These are phyloP conservation scores for Tolypocladium guangdongense DNA, from an alignment of 2,329 filamentous ascomycete genomes.

Conservation along the genomic window DNA sequence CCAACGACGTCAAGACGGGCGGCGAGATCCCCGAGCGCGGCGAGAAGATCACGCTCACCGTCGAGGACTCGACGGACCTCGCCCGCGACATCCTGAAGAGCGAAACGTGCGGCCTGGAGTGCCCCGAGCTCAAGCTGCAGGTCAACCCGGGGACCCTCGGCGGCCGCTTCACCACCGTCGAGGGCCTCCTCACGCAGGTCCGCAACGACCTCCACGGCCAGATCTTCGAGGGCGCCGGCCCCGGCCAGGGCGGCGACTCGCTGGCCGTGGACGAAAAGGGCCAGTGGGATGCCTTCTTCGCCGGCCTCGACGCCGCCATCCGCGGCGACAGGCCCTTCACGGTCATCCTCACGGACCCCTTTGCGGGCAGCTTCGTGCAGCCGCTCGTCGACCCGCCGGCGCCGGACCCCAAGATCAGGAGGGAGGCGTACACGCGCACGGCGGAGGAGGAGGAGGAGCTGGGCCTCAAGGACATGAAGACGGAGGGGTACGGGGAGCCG, in stretches of 20 bases:
- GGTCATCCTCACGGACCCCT: slow-evolving; percentile 73
- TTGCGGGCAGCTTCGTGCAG: slow-evolving; percentile 91
- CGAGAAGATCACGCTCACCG: slow-evolving; percentile 67
- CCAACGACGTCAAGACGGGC: slow-evolving; percentile 95
- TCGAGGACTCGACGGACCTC: slow-evolving; percentile 62
- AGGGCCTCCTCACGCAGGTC: slow-evolving; percentile 86
- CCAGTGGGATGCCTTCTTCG: slow-evolving; percentile 77
- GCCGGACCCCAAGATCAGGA: slow-evolving; percentile 67
- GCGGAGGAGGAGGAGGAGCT: slow-evolving; percentile 90
- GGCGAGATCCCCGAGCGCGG: slow-evolving; percentile 83
- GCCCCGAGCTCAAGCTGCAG: slow-evolving; percentile 74
- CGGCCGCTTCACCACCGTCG: slow-evolving; percentile 92
- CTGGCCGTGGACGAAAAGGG: slow-evolving; percentile 53
- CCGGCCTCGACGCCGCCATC: slow-evolving; percentile 64
- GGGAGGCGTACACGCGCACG: slow-evolving; percentile 76
- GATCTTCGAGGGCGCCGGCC: slow-evolving; percentile 68
- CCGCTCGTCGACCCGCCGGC: slow-evolving; percentile 64
- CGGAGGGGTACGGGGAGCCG: slow-evolving; percentile 62
- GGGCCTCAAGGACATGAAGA: slow-evolving; percentile 85
- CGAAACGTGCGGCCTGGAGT: slow-evolving; percentile 79
- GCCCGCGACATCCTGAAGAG: slow-evolving; percentile 92
- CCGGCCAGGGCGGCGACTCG: slow-evolving; percentile 62
- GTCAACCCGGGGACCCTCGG: slow-evolving; percentile 92
- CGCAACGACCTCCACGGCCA: slow-evolving; percentile 78
- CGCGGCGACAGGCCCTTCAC: slow-evolving; percentile 71